A percentile compares a stretch with the other conserved stretches of the same genome.
Evolutionary conservation across 1,284 basidiomycete species (phyloP).

Genomic region (Ustilago trichophora): DNA sequence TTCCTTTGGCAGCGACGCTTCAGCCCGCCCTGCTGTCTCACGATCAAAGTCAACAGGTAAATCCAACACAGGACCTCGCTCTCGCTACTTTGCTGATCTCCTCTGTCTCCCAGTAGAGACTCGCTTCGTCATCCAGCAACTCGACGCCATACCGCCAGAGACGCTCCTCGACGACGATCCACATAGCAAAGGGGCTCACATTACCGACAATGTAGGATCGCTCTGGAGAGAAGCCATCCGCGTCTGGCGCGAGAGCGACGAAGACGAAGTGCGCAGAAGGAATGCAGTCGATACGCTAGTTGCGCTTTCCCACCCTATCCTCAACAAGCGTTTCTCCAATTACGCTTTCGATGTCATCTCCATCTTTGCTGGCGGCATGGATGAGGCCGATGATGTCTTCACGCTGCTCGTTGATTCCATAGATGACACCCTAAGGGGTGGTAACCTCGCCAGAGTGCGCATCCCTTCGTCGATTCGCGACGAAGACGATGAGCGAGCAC

Average conservation of each 20-base stretch:
- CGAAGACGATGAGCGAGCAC: constrained; percentile 20
- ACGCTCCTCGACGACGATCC: constrained; percentile 53
- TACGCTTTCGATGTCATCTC: constrained; percentile 60
- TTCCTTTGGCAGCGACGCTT: constrained; percentile 11
- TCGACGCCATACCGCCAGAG: constrained; percentile 38
- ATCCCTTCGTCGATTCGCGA: constrained; percentile 32
- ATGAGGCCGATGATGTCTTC: constrained; percentile 62
- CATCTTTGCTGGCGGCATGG: constrained; percentile 62
- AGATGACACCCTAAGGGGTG: constrained; percentile 50
- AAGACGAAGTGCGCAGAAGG: constrained; percentile 50
- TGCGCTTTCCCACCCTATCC: constrained; percentile 54
- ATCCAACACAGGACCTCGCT: constrained; percentile 55
- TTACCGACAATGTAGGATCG: constrained; percentile 57
- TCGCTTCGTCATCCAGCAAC: constrained; percentile 37
- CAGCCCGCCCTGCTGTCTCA: constrained; percentile 10
- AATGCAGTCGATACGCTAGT: constrained; percentile 60
- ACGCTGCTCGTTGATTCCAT: constrained; percentile 53
- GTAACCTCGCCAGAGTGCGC: constrained; percentile 26
- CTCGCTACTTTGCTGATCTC: constrained; percentile 57
- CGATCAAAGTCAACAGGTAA: constrained; percentile 52
- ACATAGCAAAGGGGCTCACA: constrained; percentile 36
- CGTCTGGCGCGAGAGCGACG: constrained; percentile 45
- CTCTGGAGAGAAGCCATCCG: constrained; percentile 60
- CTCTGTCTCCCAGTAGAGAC: constrained; percentile 58
- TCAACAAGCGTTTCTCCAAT: constrained; percentile 57